phyloP scores from a whole-genome alignment of 108 stramenopile species.

The Seminavis robusta region DNA sequence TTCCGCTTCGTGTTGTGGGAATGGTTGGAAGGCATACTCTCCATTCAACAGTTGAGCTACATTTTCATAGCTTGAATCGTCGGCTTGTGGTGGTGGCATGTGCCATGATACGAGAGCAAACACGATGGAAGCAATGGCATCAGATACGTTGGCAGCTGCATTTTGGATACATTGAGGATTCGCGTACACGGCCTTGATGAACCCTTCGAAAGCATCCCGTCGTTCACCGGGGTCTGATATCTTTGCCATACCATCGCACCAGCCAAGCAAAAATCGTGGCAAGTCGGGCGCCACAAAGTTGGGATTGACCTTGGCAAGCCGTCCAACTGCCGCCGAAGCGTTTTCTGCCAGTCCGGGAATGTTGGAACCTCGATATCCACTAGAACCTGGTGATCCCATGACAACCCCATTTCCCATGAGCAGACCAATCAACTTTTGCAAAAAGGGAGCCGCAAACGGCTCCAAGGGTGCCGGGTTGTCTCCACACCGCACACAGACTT shows the following conservation, averaged over 20 bases:
- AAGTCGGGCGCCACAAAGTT: constrained; percentile 81
- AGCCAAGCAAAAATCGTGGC: constrained; percentile 72
- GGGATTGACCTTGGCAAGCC: constrained; percentile 79
- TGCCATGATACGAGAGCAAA: constrained; percentile 80
- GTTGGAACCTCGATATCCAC: constrained; percentile 18
- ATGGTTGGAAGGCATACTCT: constrained; percentile 55
- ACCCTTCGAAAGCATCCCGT: constrained; percentile 76
- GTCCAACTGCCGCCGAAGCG: constrained; percentile 82
- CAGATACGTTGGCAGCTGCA: constrained; percentile 27
- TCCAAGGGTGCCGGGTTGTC: constrained; percentile 56
- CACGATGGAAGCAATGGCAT: constrained; percentile 55
- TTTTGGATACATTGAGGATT: constrained; percentile 73
- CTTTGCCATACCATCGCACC: constrained; percentile 75
- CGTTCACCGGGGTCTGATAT: constrained; percentile 64
- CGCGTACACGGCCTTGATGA: constrained; percentile 56
- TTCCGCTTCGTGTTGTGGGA: constrained; percentile 55
- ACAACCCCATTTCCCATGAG: constrained; percentile 76
- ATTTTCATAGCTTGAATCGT: constrained; percentile 7
- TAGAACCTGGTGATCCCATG: constrained; percentile 28
- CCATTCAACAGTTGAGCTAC: constrained; percentile 23
- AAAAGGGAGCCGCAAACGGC: constrained; percentile 53
- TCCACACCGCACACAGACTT: constrained; percentile 79
- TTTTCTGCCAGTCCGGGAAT: constrained; percentile 85
- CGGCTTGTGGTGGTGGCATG: constrained; percentile 23
- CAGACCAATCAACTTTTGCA: constrained; percentile 69